Evolutionary conservation across 306 rosid genomes (phyloP), one percentile per base, ranked within the genome.

Genomic region (Comarum palustre): DNA sequence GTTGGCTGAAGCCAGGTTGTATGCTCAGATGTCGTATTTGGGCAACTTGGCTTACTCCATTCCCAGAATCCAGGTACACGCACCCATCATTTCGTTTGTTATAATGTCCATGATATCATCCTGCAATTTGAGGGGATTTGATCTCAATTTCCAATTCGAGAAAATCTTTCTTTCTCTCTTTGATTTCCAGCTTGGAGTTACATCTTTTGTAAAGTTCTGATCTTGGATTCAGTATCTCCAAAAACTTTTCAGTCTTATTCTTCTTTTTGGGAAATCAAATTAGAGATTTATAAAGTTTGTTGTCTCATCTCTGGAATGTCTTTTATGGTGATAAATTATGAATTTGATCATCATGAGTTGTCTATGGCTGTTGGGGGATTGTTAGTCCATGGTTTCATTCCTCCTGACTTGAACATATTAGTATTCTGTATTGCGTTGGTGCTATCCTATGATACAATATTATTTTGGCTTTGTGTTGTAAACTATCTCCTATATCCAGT

Each of bases 11-110:
- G 90, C 87, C 24, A 90, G 91, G 60, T 76, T 91, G 74, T 94
- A 88, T 68, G 96, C 91, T 60, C 86, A 91, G 79, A 87, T 94
- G 96, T 88, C 97, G 22, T 87, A 94, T 77, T 77, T 95, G 84
- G 99, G 96, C 25, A 83, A 32, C 74, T 72, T 95, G 84, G 93
- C 99, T 14, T 95, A 95, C 55, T 68, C 74, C 83, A 83, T 95
- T 69, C 85, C 96, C 63, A 83, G 73, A 45, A 90, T 95, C 57
- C 83, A 90, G 93, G 99, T 91, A 68, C 42, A 25, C 27, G 72
- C 39, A 38, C 6, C 8, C 3, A 7, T 24, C 51, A 34, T 69
- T 69, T 20, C 46, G 14, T 36, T 52, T 48, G 15, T 58, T 58
- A 17, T 8, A 20, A 20, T 20, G 29, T 12, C 34, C 34, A 31